Evolutionary conservation across 352 stramenopile genomes (phyloP), one percentile per base, ranked within the genome.

Genomic region (Pythium phragmiticola): DNA sequence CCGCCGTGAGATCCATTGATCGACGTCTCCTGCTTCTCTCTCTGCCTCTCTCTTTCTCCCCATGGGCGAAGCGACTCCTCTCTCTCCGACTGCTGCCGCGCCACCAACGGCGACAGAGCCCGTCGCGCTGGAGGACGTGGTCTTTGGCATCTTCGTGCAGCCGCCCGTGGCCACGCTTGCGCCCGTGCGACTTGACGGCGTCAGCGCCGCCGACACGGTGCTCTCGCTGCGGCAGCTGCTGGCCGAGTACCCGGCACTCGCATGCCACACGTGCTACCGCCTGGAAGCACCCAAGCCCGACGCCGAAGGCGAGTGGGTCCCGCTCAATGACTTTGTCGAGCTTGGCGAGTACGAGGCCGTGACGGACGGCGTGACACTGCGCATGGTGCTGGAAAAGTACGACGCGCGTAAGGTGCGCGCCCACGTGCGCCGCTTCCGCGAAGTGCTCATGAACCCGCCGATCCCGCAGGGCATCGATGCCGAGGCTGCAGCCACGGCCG

Each of bases 361-460:
- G 36, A 66, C 60, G n/a, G 79, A 96, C 49, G 77, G 76, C 46
- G 72, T 58, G 14, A 87, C 76, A 58, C 66, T 94, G 53, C 78
- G 81, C 49, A 95, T 96, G 78, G 79, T 92, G 58, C 78, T 92
- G 51, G 88, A 96, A 28, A 92, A 89, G 66, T 96, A 95, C 63
- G 85, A 94, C 65, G 80, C 87, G 4, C 83, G 87, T 65, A 96
- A 95, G 60, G 88, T 84, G 57, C 86, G 86, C 46, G 70, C 71
- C 17, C 88, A 96, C 34, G 83, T 96, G 68, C 84, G 85, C 47
- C 86, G 87, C 58, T 87, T 96, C 62, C 88, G 88, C 41, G 86
- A 96, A 39, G 75, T 93, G 51, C 66, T 93, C 57, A 68, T 73
- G 62, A 96, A 94, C 70, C 88, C 88, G 49, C 86, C 87, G 45